phyloP scores from a whole-genome alignment of 2,329 filamentous ascomycete genomes.

The Cercospora beticola region DNA sequence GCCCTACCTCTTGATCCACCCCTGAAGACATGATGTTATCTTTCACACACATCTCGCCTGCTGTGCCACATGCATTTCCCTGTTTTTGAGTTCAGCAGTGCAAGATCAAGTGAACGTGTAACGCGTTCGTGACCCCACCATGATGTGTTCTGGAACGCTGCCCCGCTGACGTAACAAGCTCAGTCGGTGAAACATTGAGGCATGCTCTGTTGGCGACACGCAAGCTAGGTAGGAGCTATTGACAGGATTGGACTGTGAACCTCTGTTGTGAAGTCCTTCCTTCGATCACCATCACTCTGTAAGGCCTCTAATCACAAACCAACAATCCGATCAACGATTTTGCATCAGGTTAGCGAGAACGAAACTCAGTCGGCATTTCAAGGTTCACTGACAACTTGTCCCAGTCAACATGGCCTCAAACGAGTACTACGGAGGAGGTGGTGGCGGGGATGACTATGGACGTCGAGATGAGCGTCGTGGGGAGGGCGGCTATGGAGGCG shows the following conservation, averaged over 20 bases:
- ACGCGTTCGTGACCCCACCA: slow-evolving; percentile 1
- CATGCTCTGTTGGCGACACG: background rate
- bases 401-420: slow-evolving; percentile 30
- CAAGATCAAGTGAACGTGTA: background rate
- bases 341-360: background rate
- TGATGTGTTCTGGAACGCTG: background rate
- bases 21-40: slow-evolving; percentile 5
- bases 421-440: slow-evolving; percentile 29
- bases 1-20: background rate
- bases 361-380: background rate
- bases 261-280: background rate
- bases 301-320: background rate
- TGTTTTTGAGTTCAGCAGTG: slow-evolving; percentile 8
- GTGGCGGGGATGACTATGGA: slow-evolving; percentile 24
- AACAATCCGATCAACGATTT: background rate
- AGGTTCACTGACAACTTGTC: background rate
- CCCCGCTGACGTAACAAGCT: slow-evolving; percentile 5
- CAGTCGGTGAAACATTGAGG: background rate
- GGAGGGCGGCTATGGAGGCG: slow-evolving; percentile 14
- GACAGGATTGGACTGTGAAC: background rate
- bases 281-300: background rate
- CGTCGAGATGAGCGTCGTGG: slow-evolving; percentile 16
- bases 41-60: background rate
- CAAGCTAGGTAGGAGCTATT: background rate
- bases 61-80: slow-evolving; percentile 1